Base-by-base conservation (phyloP, 2,329 filamentous ascomycete genomes). In the Fusarium gaditjirri region DNA sequence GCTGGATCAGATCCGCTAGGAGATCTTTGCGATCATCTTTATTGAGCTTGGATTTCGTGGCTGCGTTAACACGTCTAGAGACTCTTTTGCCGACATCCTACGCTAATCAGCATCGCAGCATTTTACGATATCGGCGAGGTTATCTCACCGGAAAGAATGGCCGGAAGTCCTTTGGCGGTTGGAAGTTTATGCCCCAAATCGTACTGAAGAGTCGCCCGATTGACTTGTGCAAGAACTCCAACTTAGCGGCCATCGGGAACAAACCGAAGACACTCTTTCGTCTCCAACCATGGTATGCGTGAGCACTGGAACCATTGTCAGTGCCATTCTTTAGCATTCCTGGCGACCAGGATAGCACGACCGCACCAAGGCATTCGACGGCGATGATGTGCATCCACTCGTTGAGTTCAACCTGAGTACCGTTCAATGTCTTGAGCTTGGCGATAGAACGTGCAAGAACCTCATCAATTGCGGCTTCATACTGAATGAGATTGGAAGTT, bases 381-480 rank as follows among this genome's bases (percentile, higher is more conserved):
- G 82, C 83, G 23, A 87, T 79, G 61, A 88, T 87, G 76, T 88
- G 86, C 86, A 88, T 88, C 86, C 86, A 88, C 59, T 87, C 84
- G 55, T 85, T 85, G 23, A 88, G 73, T 61, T 88, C 85, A 8
- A 88, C 73, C 33, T 83, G 80, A 3, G 76, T 72, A 1, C 84
- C 84, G 1, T 80, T 49, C 2, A 86, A 73, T 0, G 65, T 61
- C 8, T 74, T 77, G 1, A 88, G 70, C 31, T 80, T 82, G 6
- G 78, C 63, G 3, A 86, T 66, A 2, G 78, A 81, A 0, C 75
- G 73, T 6, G 76, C 63, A 11, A 87, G 70, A 2, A 86, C 85
- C 0, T 66, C 66, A 33, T 87, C 83, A 10, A 88, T 77, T 0
- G 80, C 80, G 1, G 68, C 50, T 59, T 85, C 84, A 44, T 84